Conservation (phyloP, 352 stramenopile genomes). For the Globisporangium acanthophoron region DNA sequence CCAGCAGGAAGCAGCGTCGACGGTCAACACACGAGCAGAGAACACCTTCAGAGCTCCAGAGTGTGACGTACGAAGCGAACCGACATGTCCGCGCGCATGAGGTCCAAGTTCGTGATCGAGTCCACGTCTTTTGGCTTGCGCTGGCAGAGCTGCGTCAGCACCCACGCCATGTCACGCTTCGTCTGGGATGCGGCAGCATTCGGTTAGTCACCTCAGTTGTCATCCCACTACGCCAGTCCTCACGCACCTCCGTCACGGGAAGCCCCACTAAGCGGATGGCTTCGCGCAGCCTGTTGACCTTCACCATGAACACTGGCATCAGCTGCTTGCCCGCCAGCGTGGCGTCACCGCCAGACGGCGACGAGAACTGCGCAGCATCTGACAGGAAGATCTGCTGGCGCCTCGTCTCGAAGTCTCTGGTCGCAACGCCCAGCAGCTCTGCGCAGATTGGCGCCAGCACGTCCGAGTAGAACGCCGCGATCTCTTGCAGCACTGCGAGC, state of each 20-base stretch:
- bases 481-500: constrained; percentile 33
- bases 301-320: constrained; percentile 23
- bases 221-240: neutral
- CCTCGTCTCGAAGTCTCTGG: constrained; percentile 49
- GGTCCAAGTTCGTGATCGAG: constrained; percentile 63
- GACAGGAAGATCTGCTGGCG: constrained; percentile 37
- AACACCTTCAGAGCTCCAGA: neutral
- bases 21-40: neutral
- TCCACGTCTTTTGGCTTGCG: constrained; percentile 36
- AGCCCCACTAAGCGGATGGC: constrained; percentile 32
- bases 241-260: constrained; percentile 24
- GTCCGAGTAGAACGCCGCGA: constrained; percentile 28
- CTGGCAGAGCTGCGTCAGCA: constrained; percentile 46
- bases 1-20: neutral
- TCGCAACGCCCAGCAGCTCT: constrained; percentile 32
- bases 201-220: too few species aligned
- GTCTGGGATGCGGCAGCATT: constrained; percentile 6
- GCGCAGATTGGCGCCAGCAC: constrained; percentile 28
- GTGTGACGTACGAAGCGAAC: constrained; percentile 61
- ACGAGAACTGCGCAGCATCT: neutral
- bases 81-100: constrained; percentile 78
- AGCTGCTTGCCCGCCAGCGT: constrained; percentile 2
- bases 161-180: constrained; percentile 40
- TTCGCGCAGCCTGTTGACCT: constrained; percentile 25
- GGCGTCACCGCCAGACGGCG: constrained; percentile 7